Evolutionary conservation across 2,329 filamentous ascomycete genomes (phyloP).

Genomic region (Neurospora crassa): DNA sequence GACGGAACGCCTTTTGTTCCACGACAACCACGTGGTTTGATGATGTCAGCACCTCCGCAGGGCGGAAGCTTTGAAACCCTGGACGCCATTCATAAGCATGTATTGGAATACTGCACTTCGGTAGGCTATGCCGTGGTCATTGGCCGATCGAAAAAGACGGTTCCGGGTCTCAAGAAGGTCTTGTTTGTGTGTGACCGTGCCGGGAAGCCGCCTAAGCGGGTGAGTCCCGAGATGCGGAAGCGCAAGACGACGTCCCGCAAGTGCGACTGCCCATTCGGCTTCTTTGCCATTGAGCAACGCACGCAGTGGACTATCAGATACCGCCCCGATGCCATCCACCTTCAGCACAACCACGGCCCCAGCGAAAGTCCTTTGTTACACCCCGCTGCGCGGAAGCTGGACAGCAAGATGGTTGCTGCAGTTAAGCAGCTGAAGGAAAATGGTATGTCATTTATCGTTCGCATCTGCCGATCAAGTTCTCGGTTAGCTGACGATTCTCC

Average conservation of each 20-base stretch:
- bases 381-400: slow-evolving; percentile 54
- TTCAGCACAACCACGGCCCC: slow-evolving; percentile 55
- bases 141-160: slow-evolving; percentile 57
- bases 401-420: slow-evolving; percentile 58
- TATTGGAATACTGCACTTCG: slow-evolving; percentile 55
- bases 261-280: slow-evolving; percentile 60
- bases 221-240: slow-evolving; percentile 55
- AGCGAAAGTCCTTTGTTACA: slow-evolving; percentile 59
- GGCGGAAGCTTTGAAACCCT: slow-evolving; percentile 55
- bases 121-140: slow-evolving; percentile 61
- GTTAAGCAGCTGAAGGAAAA: slow-evolving; percentile 58
- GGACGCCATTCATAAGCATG: slow-evolving; percentile 55
- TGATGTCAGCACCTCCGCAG: slow-evolving; percentile 55
- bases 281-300: slow-evolving; percentile 58
- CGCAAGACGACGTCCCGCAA: slow-evolving; percentile 59
- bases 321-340: slow-evolving; percentile 47
- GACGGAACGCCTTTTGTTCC: slow-evolving; percentile 42
- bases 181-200: slow-evolving; percentile 58
- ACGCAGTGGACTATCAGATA: slow-evolving; percentile 60
- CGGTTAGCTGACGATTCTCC: slow-evolving; percentile 9
- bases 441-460: slow-evolving; percentile 35
- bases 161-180: slow-evolving; percentile 57
- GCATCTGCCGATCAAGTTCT: neutral
- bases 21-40: slow-evolving; percentile 44
- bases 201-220: slow-evolving; percentile 50